These are phyloP conservation scores for Neurospora tetraspora DNA, from an alignment of 495 filamentous ascomycete species.

Conservation along the genomic window DNA sequence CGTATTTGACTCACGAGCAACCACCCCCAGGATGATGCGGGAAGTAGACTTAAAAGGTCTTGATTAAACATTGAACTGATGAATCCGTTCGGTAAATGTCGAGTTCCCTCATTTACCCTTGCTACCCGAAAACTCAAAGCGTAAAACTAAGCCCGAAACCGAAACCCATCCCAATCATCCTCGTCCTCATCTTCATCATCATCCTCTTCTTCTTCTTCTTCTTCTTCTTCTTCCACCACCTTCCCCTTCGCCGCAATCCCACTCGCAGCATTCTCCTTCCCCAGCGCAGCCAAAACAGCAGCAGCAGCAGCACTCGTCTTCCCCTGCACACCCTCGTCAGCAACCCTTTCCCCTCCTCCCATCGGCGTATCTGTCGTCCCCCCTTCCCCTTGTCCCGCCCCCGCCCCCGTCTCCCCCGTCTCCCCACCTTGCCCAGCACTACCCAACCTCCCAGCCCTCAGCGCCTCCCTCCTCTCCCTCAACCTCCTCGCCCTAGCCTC, in stretches of 20 bases:
- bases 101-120: background rate
- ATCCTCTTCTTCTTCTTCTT: conserved; percentile 25
- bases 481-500: conserved; percentile 70
- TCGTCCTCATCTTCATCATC: too few relatives aligned
- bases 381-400: conserved; percentile 12
- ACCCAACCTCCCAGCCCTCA: conserved; percentile 34
- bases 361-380: background rate
- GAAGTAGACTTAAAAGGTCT: too few relatives aligned
- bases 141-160: conserved; percentile 37
- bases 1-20: too few relatives aligned
- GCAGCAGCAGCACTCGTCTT: conserved; percentile 1
- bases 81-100: too few relatives aligned
- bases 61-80: too few relatives aligned
- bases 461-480: conserved; percentile 54
- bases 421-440: conserved; percentile 8
- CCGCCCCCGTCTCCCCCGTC: background rate
- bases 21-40: too few relatives aligned
- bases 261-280: conserved; percentile 28
- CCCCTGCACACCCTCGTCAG: conserved; percentile 6
- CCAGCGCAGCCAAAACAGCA: conserved; percentile 1
- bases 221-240: conserved; percentile 28
- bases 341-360: conserved; percentile 19
- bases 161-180: conserved; percentile 56
- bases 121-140: background rate
- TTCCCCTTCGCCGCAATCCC: conserved; percentile 3